Evolutionary conservation across 768 basidiomycete species (phyloP).

Genomic region (Sarcomyxa edulis): DNA sequence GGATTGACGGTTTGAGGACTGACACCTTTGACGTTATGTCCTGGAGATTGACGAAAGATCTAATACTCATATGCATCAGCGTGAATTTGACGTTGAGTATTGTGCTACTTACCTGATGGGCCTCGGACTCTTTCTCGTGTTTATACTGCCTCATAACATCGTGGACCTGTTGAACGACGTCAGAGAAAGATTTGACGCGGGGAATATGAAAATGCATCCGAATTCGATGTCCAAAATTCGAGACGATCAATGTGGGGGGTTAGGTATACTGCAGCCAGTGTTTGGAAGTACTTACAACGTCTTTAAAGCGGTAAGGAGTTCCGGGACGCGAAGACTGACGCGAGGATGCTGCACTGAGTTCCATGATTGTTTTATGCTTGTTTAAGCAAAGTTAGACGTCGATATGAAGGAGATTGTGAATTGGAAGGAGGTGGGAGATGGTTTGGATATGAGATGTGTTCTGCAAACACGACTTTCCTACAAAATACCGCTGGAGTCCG

Average conservation of each 20-base stretch:
- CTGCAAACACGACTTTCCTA: too few relatives aligned
- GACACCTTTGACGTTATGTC: conserved; percentile 61
- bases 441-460: too few relatives aligned
- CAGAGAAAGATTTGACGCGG: conserved; percentile 35
- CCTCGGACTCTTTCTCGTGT: conserved; percentile 83
- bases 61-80: conserved; percentile 28
- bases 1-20: conserved; percentile 70
- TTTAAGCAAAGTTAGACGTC: too few relatives aligned
- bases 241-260: background rate
- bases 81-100: conserved; percentile 7
- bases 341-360: too few relatives aligned
- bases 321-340: conserved; percentile 27
- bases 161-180: conserved; percentile 55
- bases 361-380: too few relatives aligned
- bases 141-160: conserved; percentile 63
- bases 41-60: conserved; percentile 73
- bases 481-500: too few relatives aligned
- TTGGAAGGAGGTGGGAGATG: too few relatives aligned
- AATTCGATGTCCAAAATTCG: conserved; percentile 1
- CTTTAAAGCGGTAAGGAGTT: conserved; percentile 34
- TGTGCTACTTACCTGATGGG: conserved; percentile 57
- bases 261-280: background rate
- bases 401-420: too few relatives aligned
- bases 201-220: conserved; percentile 43
- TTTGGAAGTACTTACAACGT: conserved; percentile 27